Base-by-base conservation (phyloP, 2,329 filamentous ascomycete genomes). In the Aspergillus cejpii region DNA sequence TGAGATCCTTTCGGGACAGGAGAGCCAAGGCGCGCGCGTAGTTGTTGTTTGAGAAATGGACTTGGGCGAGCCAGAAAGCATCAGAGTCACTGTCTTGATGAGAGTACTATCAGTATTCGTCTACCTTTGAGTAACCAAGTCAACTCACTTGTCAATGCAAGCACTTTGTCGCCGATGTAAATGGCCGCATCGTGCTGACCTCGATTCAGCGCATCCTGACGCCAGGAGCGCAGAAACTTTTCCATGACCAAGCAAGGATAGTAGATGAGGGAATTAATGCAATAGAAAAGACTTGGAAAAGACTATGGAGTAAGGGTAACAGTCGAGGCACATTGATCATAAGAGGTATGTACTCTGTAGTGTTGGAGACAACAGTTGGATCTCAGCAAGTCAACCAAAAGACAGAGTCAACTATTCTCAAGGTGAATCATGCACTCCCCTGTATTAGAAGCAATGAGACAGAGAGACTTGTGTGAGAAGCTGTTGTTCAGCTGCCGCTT, bases 21-120 rank as follows among this genome's bases (percentile, higher is more conserved):
- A 96, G 86, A 19, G 87, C 79, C 58, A 95, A 84, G 2, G 92
- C 90, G 58, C 92, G 85, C 6, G 85, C 92, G 67, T 94, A 96
- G 73, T 97, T 95, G 58, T 88, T 90, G 39, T 88, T 92, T 41
- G 84, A 85, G 70, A 97, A 98, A 69, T 98, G 91, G 28, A 95
- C 88, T 69, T 97, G 91, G n/a, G 92, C 92, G 34, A 98, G 83
- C 85, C 89, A 96, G 63, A 95, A 95, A 31, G 90, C 91, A 66
- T 98, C 92, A 53, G 87, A 84, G 60, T 95, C 89, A 65, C 91
- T 86, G 61, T 90, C 92, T 96, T 33, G 26, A 95, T 33, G 26
- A 12, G 14, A 37, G 40, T 5, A 23, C 33, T 15, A 20, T 14
- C 14, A 44, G 33, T 50, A 42, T 48, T 31, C 50, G 36, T 12